Percentiles rank a stretch among this genome's conserved stretches.
Conservation (phyloP, 805 yeast species). For the Metschnikowia santaceciliae region DNA sequence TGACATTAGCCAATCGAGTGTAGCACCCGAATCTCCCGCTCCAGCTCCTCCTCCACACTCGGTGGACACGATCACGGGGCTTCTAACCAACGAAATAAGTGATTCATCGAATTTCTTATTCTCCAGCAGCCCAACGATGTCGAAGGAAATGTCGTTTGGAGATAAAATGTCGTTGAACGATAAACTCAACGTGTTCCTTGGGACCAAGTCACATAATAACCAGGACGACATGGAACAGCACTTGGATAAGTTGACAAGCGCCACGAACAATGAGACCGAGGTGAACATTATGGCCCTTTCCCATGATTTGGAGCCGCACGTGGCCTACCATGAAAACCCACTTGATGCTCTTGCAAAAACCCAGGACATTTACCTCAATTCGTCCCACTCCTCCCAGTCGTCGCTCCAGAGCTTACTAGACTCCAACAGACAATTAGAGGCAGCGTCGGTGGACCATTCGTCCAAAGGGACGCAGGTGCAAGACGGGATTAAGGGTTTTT, state of each 20-base stretch:
- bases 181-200: conserved; percentile 42
- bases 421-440: conserved; percentile 16
- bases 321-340: conserved; percentile 26
- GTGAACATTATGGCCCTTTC: conserved; percentile 36
- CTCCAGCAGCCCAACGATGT: background rate
- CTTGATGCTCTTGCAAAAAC: conserved; percentile 27
- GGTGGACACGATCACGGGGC: conserved; percentile 17
- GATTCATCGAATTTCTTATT: background rate
- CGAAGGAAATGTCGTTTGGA: no score
- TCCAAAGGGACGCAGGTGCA: conserved; percentile 32
- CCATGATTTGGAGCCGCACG: conserved; percentile 19
- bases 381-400: conserved; percentile 36
- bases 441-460: conserved; percentile 8
- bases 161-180: conserved; percentile 37
- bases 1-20: conserved; percentile 7
- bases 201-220: conserved; percentile 13
- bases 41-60: conserved; percentile 20
- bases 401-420: conserved; percentile 24
- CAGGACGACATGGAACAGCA: conserved; percentile 34
- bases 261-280: conserved; percentile 24
- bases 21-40: conserved; percentile 9
- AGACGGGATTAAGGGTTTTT: conserved; percentile 42
- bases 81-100: background rate
- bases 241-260: conserved; percentile 27
- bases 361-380: conserved; percentile 20